These are phyloP conservation scores for Pleurotus djamor DNA, from an alignment of 768 basidiomycete genomes.

Conservation along the genomic window DNA sequence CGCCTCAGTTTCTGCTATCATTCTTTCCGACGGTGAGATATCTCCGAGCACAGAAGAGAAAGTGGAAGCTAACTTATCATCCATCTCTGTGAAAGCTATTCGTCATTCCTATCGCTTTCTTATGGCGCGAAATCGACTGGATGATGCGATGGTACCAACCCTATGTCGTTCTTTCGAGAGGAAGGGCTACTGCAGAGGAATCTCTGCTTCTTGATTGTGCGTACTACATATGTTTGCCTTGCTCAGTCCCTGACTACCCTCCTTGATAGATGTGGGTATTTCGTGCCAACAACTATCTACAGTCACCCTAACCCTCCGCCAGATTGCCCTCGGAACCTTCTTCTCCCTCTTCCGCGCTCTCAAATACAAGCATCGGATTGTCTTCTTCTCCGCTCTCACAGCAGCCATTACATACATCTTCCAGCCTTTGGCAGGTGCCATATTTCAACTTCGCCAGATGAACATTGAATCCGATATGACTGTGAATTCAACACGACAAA, in stretches of 20 bases:
- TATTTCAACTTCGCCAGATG: slow-evolving; percentile 33
- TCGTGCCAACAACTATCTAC: no score
- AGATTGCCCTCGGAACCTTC: slow-evolving; percentile 45
- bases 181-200: slow-evolving; percentile 51
- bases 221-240: slow-evolving; percentile 14
- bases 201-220: slow-evolving; percentile 66
- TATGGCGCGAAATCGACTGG: slow-evolving; percentile 55
- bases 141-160: slow-evolving; percentile 63
- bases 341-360: slow-evolving; percentile 41
- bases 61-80: neutral
- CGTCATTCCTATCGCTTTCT: slow-evolving; percentile 45
- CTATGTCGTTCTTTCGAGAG: slow-evolving; percentile 55
- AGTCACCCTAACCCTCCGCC: neutral
- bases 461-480: slow-evolving; percentile 25
- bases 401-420: slow-evolving; percentile 43
- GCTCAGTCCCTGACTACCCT: neutral
- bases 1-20: slow-evolving; percentile 43
- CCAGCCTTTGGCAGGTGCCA: slow-evolving; percentile 54
- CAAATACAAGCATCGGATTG: slow-evolving; percentile 50
- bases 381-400: slow-evolving; percentile 50
- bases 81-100: slow-evolving; percentile 51
- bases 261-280: neutral
- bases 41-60: neutral
- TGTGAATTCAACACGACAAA: slow-evolving; percentile 36
- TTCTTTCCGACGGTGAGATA: slow-evolving; percentile 40